Base-by-base conservation (phyloP, 345 rosid species). In the Firmiana major region DNA sequence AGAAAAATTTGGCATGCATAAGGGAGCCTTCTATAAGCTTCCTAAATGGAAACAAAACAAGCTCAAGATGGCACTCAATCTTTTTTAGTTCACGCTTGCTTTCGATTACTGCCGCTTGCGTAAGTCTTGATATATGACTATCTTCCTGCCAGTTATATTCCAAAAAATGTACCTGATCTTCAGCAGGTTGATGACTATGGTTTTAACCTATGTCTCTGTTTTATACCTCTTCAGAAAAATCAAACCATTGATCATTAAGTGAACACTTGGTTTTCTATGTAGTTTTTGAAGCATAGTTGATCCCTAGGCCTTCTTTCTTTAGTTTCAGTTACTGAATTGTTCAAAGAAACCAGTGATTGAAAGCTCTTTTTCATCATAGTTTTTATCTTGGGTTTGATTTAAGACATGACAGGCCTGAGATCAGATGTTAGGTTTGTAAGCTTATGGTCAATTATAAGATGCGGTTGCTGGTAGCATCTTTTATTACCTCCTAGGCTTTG, bases 381-480 rank as follows among this genome's bases (percentile, higher is more conserved):
- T 66, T 66, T 38, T 1, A 31, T 62, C 66, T 6, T 16, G 16
- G 42, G 66, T 63, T 63, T 34, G 1, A 63, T 36, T 21, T 17
- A 36, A 24, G n/a, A 40, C 42, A 15, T 63, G 43, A 6, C 21
- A 31, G 36, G 66, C 0, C 11, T 64, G 48, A 38, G 26, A 64
- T 34, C 22, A 16, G 21, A 34, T 63, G 6, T 15, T 63, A 31
- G 43, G 19, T 15, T 63, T 31, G 21, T 51, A 63, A 63, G 51
- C 51, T 46, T 46, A 2, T 11, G 51, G 16, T 40, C 42, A 40
- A 40, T 5, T 6, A 40, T 40, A 89, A 24, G 92, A 90, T 77
- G 92, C 91, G 2, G 94, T 83, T n/a, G 91, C 85, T 74, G 91
- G 92, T 49, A 86, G 92, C 85, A 79, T 90, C 49, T 89, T 91